phyloP scores from a whole-genome alignment of 257 asterid genomes.

The Solanum stenotomum region DNA sequence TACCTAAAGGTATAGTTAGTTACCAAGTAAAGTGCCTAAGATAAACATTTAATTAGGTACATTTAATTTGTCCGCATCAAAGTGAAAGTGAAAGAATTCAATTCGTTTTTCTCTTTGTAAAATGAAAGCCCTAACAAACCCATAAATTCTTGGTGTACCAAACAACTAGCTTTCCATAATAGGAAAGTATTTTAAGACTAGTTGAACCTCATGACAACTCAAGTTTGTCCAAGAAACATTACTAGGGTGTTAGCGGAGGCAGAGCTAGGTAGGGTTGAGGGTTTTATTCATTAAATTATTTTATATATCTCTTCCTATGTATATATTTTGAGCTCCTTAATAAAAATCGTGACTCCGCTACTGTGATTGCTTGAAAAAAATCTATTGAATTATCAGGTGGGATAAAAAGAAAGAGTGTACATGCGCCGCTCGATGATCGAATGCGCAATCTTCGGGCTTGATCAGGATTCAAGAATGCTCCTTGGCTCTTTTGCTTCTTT shows the following conservation, averaged over 20 bases:
- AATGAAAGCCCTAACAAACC: neutral
- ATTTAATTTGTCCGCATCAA: neutral
- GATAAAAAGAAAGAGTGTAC: too few relatives aligned
- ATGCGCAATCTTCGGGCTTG: too few relatives aligned
- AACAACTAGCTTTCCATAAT: neutral
- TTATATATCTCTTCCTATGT: too few relatives aligned
- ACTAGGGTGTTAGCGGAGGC: neutral
- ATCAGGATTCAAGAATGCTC: too few relatives aligned
- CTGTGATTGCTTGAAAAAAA: too few relatives aligned
- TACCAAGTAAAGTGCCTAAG: neutral
- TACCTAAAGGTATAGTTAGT: neutral
- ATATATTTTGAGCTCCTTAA: too few relatives aligned
- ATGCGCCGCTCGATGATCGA: too few relatives aligned
- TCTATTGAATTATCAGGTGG: too few relatives aligned
- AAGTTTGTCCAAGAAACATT: neutral
- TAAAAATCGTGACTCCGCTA: too few relatives aligned
- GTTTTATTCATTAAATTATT: neutral
- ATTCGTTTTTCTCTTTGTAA: neutral
- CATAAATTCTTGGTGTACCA: neutral
- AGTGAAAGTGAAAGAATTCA: neutral
- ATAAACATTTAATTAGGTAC: neutral
- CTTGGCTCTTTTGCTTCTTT: too few relatives aligned
- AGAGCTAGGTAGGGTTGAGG: neutral
- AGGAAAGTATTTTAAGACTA: neutral
- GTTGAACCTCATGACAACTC: neutral